Evolutionary conservation across 129 eudicot genomes (phyloP), one percentile per base, ranked within the genome.

Genomic region (Saposhnikovia divaricata): DNA sequence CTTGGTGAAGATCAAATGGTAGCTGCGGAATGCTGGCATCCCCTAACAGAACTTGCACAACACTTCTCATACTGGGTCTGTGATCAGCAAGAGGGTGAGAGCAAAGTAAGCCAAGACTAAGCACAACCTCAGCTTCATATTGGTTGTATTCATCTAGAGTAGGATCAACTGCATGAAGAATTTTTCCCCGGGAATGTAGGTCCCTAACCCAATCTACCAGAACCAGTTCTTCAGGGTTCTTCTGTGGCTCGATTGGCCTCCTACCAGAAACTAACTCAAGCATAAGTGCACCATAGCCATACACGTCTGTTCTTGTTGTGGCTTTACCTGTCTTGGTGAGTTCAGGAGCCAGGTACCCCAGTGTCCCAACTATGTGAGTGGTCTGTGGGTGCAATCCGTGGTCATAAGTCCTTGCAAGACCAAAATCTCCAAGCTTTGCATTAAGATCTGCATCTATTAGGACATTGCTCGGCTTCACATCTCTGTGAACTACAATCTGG

Each of bases 341-440:
- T 68, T 68, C 73, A 68, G 73, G 73, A 31, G 73, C 73, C 9
- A 68, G 73, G 73, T 68, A 68, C 39, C 73, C 73, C 73, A 68
- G 42, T 68, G 73, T 68, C 73, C 73, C 73, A 31, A 68, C 73
- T 40, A 68, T 68, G 42, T 68, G 73, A 34, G 73, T 68, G 43
- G 73, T 68, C 73, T 68, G 73, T 34, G 73, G 73, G 43, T 68
- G 73, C 73, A 68, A 31, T 31, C 73, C 73, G 15, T 68, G 73
- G 73, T 68, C 73, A 14, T 68, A 68, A 68, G 73, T 68, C 73
- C 73, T 68, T 68, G 73, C 73, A 11, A 68, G 73, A 68, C 73
- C 73, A 68, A 68, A 68, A 68, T 68, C 73, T 68, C 73, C 73
- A 68, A 68, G 73, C 73, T 68, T 68, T 12, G 73, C 73, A 68